Evolutionary conservation across 192 early-diverging fungal genomes (phyloP).

Genomic region (Coemansia sp.): DNA sequence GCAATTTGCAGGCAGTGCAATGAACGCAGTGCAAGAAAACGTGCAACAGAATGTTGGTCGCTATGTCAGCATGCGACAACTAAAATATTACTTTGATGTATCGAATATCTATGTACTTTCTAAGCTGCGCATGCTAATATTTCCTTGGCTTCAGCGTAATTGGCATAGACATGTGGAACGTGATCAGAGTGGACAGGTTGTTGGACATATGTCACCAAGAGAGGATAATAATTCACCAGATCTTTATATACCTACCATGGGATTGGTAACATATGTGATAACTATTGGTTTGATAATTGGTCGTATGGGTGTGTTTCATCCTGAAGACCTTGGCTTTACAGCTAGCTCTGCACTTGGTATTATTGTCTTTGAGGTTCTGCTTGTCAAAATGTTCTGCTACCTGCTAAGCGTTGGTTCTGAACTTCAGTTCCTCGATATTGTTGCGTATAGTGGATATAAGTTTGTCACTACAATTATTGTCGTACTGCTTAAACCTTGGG

Average conservation of each 20-base stretch:
- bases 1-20: constrained; percentile 85
- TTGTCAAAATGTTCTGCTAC: constrained; percentile 84
- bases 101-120: constrained; percentile 90
- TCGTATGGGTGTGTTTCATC: constrained; percentile 70
- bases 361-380: constrained; percentile 75
- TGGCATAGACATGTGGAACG: constrained; percentile 78
- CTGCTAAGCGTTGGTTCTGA: constrained; percentile 82
- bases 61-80: constrained; percentile 80
- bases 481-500: constrained; percentile 52
- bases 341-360: constrained; percentile 81
- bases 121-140: constrained; percentile 81
- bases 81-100: constrained; percentile 94
- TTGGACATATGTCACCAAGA: constrained; percentile 77
- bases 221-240: constrained; percentile 95
- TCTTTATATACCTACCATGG: constrained; percentile 96
- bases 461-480: constrained; percentile 77
- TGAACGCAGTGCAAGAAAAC: constrained; percentile 79
- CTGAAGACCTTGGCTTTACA: constrained; percentile 80
- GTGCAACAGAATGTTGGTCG: constrained; percentile 86
- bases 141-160: constrained; percentile 85
- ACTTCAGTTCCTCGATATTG: constrained; percentile 77
- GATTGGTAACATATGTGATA: constrained; percentile 88
- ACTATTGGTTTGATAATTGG: constrained; percentile 69
- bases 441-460: constrained; percentile 92
- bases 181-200: constrained; percentile 74